phyloP scores from a whole-genome alignment of 306 rosid genomes.

The Gillenia trifoliata region DNA sequence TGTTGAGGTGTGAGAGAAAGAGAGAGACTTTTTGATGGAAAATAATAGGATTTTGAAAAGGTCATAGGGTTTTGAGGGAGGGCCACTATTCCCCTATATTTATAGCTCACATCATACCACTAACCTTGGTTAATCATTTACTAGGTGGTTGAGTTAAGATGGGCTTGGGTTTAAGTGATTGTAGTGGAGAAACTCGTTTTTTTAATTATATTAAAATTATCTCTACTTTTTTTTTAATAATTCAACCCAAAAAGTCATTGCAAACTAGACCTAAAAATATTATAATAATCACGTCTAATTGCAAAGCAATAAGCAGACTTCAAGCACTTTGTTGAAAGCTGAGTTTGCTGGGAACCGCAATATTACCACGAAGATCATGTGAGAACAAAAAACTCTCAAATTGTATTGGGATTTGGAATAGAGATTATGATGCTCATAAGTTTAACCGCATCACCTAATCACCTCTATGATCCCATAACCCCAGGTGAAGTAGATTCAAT shows the following conservation, averaged over 20 bases:
- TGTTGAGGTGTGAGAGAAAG: neutral
- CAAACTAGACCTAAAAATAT: too few relatives aligned
- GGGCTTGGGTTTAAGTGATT: neutral
- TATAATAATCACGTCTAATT: neutral
- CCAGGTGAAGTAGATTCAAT: neutral
- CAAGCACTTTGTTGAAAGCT: too few relatives aligned
- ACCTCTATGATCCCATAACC: neutral
- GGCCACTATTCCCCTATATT: neutral
- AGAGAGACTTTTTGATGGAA: constrained; percentile 19
- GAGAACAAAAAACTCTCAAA: too few relatives aligned
- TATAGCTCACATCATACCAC: constrained; percentile 13
- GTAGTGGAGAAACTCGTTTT: neutral
- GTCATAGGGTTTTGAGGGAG: constrained; percentile 13
- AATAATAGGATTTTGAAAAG: constrained; percentile 2
- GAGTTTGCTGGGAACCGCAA: too few relatives aligned
- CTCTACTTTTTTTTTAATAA: neutral
- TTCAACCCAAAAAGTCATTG: neutral
- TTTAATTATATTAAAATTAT: neutral
- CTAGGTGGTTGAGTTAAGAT: constrained; percentile 33
- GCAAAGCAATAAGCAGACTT: neutral
- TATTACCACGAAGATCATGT: too few relatives aligned
- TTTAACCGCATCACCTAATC: neutral
- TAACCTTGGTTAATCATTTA: constrained; percentile 42
- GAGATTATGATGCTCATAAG: too few relatives aligned
- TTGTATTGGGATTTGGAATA: too few relatives aligned